A percentile compares a stretch with the other conserved stretches of the same genome.
Conservation (phyloP, 192 early-diverging fungal species). For the Pilaira anomala region DNA sequence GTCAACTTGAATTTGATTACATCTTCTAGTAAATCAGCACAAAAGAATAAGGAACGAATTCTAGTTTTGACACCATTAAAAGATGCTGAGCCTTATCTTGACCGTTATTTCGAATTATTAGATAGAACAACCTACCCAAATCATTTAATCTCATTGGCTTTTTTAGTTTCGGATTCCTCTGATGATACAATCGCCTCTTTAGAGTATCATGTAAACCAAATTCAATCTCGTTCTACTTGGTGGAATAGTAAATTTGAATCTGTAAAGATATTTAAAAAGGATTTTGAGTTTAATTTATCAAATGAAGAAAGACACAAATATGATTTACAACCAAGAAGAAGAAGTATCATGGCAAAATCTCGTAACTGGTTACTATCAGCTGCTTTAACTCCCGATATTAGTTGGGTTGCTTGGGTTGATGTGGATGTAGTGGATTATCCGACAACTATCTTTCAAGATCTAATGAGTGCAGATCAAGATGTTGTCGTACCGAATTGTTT, state of each 20-base stretch:
- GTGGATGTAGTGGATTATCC: conserved; percentile 58
- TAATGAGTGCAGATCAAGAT: conserved; percentile 51
- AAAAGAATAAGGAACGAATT: conserved; percentile 23
- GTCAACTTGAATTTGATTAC: conserved; percentile 21
- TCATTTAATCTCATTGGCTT: conserved; percentile 47
- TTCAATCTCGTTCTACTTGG: not conserved
- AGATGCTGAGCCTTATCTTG: conserved; percentile 50
- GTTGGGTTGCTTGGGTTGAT: conserved; percentile 60
- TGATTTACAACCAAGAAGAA: conserved; percentile 45
- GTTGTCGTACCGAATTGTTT: conserved; percentile 60
- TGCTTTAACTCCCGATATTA: conserved; percentile 44
- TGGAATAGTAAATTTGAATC: conserved; percentile 29
- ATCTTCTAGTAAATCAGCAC: conserved; percentile 12
- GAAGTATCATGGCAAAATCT: conserved; percentile 53
- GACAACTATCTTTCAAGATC: conserved; percentile 49
- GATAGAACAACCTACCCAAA: conserved; percentile 51
- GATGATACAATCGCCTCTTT: conserved; percentile 51
- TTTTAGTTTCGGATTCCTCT: conserved; percentile 57
- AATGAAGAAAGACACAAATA: conserved; percentile 50
- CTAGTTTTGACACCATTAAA: conserved; percentile 59
- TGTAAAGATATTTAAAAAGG: conserved; percentile 52
- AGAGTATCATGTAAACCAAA: conserved; percentile 24
- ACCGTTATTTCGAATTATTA: conserved; percentile 53
- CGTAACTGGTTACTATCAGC: conserved; percentile 55
- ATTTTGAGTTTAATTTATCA: conserved; percentile 53